phyloP scores from a whole-genome alignment of 192 early-diverging fungal genomes.

The Coemansia sp. region DNA sequence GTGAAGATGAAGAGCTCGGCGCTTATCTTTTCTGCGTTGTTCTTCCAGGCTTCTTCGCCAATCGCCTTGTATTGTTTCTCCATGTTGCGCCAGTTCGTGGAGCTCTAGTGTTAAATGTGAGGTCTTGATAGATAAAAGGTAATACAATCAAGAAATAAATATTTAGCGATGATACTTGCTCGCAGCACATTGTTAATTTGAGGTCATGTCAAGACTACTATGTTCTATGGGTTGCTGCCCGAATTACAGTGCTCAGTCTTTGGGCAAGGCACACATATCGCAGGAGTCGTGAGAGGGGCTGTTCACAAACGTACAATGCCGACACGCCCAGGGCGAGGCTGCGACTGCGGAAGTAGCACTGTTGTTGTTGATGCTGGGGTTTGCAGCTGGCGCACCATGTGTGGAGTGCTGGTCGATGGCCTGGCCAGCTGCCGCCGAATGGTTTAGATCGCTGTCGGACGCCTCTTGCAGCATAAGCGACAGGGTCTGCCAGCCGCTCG shows the following conservation, averaged over 20 bases:
- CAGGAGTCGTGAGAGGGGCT: slow-evolving; percentile 23
- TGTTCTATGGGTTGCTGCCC: not conserved
- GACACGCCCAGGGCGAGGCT: slow-evolving; percentile 33
- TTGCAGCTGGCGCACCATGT: not conserved
- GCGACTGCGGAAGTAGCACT: not conserved
- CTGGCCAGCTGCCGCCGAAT: slow-evolving; percentile 4
- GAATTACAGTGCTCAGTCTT: slow-evolving; percentile 7
- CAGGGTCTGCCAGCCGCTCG: slow-evolving; percentile 50
- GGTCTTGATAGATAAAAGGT: not conserved
- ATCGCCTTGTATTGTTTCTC: slow-evolving; percentile 74
- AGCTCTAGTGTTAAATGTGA: not conserved
- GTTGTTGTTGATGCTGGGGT: not conserved
- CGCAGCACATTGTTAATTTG: not conserved
- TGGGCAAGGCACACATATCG: slow-evolving; percentile 52
- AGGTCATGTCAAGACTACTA: not conserved
- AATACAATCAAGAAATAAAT: not conserved
- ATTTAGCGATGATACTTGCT: not conserved
- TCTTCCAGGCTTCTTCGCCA: slow-evolving; percentile 98
- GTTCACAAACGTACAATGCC: slow-evolving; percentile 54
- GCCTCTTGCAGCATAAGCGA: slow-evolving; percentile 42
- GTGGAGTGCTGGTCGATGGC: not conserved
- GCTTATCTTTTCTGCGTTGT: slow-evolving; percentile 92
- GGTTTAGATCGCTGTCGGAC: slow-evolving; percentile 30
- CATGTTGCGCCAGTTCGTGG: slow-evolving; percentile 20
- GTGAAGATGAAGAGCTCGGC: slow-evolving; percentile 97